These are phyloP conservation scores for Hypoxylon sp. DNA, from an alignment of 2,329 filamentous ascomycete species.

Conservation along the genomic window DNA sequence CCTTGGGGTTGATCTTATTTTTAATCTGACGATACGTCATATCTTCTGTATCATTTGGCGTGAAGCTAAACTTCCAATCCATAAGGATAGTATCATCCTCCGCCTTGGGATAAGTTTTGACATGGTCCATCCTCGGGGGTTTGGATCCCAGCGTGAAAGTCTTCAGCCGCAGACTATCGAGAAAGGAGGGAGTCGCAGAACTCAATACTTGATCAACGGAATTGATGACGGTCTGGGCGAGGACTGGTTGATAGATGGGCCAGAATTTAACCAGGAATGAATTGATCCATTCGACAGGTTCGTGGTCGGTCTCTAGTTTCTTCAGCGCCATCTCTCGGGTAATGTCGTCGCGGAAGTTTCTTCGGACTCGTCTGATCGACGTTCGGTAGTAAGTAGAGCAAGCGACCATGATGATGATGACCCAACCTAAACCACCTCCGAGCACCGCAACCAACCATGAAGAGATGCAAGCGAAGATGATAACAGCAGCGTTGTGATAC, in stretches of 20 bases:
- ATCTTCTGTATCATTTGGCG: constrained; percentile 92
- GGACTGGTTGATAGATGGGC: constrained; percentile 96
- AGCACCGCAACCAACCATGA: constrained; percentile 93
- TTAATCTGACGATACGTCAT: constrained; percentile 91
- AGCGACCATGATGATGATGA: constrained; percentile 91
- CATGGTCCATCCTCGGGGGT: constrained; percentile 94
- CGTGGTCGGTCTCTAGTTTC: constrained; percentile 88
- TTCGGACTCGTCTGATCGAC: constrained; percentile 90
- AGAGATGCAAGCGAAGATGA: constrained; percentile 89
- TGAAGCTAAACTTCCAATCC: constrained; percentile 99
- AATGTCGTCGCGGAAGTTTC: constrained; percentile 96
- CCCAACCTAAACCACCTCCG: constrained; percentile 92
- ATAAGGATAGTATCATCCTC: constrained; percentile 97
- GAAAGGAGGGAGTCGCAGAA: constrained; percentile 89
- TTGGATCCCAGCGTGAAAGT: constrained; percentile 95
- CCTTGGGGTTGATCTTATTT: constrained; percentile 97
- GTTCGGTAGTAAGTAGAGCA: constrained; percentile 98
- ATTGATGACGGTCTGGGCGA: constrained; percentile 91
- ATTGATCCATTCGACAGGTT: constrained; percentile 99
- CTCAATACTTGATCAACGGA: constrained; percentile 97
- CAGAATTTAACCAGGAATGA: constrained; percentile 99
- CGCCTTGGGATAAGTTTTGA: constrained; percentile 97
- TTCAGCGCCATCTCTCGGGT: constrained; percentile 89
- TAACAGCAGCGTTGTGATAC: constrained; percentile 97
- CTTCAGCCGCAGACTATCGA: constrained; percentile 94